Evolutionary conservation across 73 alveolate genomes (phyloP).

Genomic region (Blepharisma stoltei): DNA sequence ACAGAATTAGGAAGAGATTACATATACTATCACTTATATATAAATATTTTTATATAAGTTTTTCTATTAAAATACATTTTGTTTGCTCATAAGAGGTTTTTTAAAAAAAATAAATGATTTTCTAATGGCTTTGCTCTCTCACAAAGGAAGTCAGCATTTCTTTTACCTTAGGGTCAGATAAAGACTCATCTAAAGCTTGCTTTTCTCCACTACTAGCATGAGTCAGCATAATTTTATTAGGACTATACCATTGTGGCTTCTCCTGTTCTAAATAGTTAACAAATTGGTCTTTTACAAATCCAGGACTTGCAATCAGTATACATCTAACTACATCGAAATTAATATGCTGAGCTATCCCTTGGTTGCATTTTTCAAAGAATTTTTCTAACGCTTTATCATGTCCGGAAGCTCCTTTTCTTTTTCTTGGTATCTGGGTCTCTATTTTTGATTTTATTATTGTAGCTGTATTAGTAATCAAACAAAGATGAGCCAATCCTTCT

Average conservation of each 20-base stretch:
- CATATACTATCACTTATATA: too few relatives aligned
- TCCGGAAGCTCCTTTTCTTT: constrained; percentile 55
- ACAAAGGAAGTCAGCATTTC: too few relatives aligned
- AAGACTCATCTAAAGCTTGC: constrained; percentile 71
- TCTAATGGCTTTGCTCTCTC: too few relatives aligned
- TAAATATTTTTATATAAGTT: too few relatives aligned
- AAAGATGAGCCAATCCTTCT: constrained; percentile 78
- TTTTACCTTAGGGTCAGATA: constrained; percentile 63
- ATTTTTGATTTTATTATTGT: constrained; percentile 74
- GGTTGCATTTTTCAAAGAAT: constrained; percentile 60
- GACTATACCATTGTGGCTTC: constrained; percentile 42
- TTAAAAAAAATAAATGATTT: too few relatives aligned
- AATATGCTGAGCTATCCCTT: constrained; percentile 53
- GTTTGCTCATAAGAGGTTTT: too few relatives aligned
- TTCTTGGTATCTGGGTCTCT: constrained; percentile 71
- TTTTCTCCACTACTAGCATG: constrained; percentile 82
- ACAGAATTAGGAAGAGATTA: too few relatives aligned
- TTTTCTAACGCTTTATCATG: constrained; percentile 66
- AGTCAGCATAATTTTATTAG: constrained; percentile 55
- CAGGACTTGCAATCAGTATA: constrained; percentile 81
- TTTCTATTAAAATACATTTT: too few relatives aligned
- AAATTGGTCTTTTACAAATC: constrained; percentile 78
- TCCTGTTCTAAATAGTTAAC: constrained; percentile 52
- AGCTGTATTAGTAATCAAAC: constrained; percentile 62
- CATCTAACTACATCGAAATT: constrained; percentile 50